phyloP scores from a whole-genome alignment of 441 rosid species.

The Jatropha multifida region DNA sequence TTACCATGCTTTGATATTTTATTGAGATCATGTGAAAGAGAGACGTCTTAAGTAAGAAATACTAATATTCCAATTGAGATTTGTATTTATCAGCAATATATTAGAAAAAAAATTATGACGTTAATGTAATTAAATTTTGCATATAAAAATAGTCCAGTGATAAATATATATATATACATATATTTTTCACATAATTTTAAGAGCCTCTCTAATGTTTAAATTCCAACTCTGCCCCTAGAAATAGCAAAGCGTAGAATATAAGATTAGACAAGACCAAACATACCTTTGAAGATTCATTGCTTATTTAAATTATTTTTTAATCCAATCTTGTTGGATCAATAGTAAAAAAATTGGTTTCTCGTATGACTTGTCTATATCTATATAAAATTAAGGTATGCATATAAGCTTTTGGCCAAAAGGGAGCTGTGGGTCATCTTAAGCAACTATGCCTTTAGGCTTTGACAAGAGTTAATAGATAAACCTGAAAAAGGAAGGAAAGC shows the following conservation, averaged over 20 bases:
- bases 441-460: neutral
- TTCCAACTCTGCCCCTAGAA: no score
- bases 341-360: constrained; percentile 6
- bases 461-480: neutral
- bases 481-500: constrained; percentile 3
- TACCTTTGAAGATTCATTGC: neutral
- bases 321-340: constrained; percentile 19
- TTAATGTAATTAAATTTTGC: no score
- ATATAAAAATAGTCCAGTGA: no score
- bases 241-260: no score
- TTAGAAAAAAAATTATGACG: no score
- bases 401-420: constrained; percentile 18
- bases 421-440: constrained; percentile 5
- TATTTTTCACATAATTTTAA: no score
- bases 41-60: no score
- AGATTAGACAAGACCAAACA: neutral
- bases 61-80: neutral
- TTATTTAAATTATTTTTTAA: neutral
- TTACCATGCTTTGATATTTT: no score
- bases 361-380: neutral
- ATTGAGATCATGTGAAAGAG: no score
- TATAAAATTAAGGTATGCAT: constrained; percentile 6
- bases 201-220: no score
- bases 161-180: no score
- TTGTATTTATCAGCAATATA: no score